Evolutionary conservation across 768 basidiomycete genomes (phyloP).

Genomic region (Trametopsis cervina): DNA sequence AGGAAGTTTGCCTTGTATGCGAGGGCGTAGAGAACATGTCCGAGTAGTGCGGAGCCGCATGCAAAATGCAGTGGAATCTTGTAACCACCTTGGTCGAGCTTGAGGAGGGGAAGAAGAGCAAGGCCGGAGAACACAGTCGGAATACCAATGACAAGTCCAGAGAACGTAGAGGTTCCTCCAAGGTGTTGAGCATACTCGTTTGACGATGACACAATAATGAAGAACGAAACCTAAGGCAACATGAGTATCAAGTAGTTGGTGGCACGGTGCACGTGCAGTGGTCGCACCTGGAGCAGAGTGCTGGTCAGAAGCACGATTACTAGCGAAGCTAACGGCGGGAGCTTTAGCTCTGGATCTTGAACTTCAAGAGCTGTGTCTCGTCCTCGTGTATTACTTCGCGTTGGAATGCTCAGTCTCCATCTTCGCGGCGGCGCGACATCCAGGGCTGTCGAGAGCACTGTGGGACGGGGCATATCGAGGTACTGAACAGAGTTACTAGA

Average conservation of each 20-base stretch:
- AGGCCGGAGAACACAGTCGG: slow-evolving; percentile 58
- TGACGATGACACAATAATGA: slow-evolving; percentile 62
- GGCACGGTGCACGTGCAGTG: not conserved
- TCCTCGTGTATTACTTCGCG: not conserved
- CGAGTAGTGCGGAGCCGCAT: slow-evolving; percentile 45
- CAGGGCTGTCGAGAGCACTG: slow-evolving; percentile 5
- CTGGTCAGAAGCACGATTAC: slow-evolving; percentile 38
- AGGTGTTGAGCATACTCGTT: slow-evolving; percentile 54
- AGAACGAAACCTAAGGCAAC: slow-evolving; percentile 53
- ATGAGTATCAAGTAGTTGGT: not conserved
- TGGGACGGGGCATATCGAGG: not conserved
- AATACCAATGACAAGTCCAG: slow-evolving; percentile 62
- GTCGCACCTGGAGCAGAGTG: slow-evolving; percentile 37
- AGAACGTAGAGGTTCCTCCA: slow-evolving; percentile 64
- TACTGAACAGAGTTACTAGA: too few relatives aligned
- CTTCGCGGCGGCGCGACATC: slow-evolving; percentile 1
- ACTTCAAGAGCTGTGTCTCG: not conserved
- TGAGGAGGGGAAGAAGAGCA: slow-evolving; percentile 47
- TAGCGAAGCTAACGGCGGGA: slow-evolving; percentile 41
- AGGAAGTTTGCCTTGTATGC: slow-evolving; percentile 55
- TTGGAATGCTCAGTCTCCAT: not conserved
- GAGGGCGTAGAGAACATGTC: slow-evolving; percentile 52
- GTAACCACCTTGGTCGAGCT: slow-evolving; percentile 51
- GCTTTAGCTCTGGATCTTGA: slow-evolving; percentile 34
- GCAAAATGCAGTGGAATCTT: slow-evolving; percentile 45